Conservation (phyloP, 2,329 filamentous ascomycete genomes). For the Clonostachys rhizophaga region DNA sequence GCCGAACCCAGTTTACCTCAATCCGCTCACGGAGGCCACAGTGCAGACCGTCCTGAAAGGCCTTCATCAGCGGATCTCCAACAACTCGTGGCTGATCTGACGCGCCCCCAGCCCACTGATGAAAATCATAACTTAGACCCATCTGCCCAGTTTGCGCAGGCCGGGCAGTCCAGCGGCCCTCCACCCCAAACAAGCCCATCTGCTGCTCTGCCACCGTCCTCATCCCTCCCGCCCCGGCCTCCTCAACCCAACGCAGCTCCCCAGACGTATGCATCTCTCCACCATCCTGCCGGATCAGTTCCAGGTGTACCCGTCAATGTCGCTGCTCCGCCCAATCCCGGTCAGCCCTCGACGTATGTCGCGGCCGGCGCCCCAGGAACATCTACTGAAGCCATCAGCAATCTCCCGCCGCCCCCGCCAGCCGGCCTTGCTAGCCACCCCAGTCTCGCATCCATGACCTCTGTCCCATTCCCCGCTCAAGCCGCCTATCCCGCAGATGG, state of each 20-base stretch:
- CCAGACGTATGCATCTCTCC: constrained; percentile 29
- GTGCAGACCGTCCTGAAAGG: not conserved
- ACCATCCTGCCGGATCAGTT: constrained; percentile 23
- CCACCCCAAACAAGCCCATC: constrained; percentile 10
- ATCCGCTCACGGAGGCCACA: not conserved
- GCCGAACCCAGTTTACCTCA: constrained; percentile 9
- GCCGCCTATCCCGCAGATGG: not conserved
- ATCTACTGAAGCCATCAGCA: constrained; percentile 20
- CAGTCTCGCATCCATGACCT: constrained; percentile 17
- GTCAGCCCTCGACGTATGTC: constrained; percentile 24
- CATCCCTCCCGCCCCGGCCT: constrained; percentile 42
- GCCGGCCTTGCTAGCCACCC: constrained; percentile 16
- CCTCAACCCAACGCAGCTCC: constrained; percentile 30
- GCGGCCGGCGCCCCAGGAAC: constrained; percentile 21
- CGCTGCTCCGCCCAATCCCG: constrained; percentile 10
- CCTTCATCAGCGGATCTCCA: constrained; percentile 28
- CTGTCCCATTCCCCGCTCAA: constrained; percentile 2
- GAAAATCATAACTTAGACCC: not conserved
- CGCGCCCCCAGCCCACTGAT: constrained; percentile 16
- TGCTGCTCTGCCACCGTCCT: constrained; percentile 25
- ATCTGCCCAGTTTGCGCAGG: not conserved
- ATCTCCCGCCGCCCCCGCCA: constrained; percentile 19
- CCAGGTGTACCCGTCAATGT: constrained; percentile 18
- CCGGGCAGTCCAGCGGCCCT: not conserved
- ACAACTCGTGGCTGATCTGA: constrained; percentile 34